Evolutionary conservation across 2,329 filamentous ascomycete species (phyloP), one percentile per base, ranked within the genome.

Genomic region (Alternaria longipes): DNA sequence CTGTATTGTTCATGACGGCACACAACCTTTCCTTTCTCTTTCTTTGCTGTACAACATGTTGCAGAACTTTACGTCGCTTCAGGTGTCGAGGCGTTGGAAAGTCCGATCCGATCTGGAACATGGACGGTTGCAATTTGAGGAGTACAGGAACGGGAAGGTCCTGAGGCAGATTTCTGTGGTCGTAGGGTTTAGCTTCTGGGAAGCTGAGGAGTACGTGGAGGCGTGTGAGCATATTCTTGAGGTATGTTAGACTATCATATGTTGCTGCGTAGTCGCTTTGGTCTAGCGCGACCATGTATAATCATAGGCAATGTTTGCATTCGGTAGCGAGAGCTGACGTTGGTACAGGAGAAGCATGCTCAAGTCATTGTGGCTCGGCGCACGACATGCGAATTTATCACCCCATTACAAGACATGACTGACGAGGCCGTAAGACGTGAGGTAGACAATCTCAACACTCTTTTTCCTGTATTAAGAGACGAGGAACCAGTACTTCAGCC

Each of bases 1-100:
- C 2, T 61, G 65, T n/a, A 40, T 69, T 22, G 59, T 68, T 5
- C 68, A 72, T 32, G 57, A 64, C 36, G 59, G 62, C 1, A 32
- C 54, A 9, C 41, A 65, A 56, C 57, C 47, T 2, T 20, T 44
- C 56, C 32, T 62, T 40, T 49, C 56, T 11, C 47, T 61, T 16
- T 32, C 55, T 3, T n/a, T 60, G 46, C 12, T 54, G 7, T 9
- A 54, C 16, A 50, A 42, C 0, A 57, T 57, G 46, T 54, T 67
- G 44, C 14, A 51, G 24, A 56, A 49, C 5, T 63, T 54, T 24
- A 47, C 24, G 8, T 51, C 54, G 47, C 42, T 59, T 9, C 40
- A 40, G 6, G 30, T 40, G 32, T 61, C 60, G 36, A 55, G 34
- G 16, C 32, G 40, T 11, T 65, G 65, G 63, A 32, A 53, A 5